Evolutionary conservation across 2,329 filamentous ascomycete species (phyloP), one percentile per base, ranked within the genome.

Genomic region (Neofusicoccum ribis): DNA sequence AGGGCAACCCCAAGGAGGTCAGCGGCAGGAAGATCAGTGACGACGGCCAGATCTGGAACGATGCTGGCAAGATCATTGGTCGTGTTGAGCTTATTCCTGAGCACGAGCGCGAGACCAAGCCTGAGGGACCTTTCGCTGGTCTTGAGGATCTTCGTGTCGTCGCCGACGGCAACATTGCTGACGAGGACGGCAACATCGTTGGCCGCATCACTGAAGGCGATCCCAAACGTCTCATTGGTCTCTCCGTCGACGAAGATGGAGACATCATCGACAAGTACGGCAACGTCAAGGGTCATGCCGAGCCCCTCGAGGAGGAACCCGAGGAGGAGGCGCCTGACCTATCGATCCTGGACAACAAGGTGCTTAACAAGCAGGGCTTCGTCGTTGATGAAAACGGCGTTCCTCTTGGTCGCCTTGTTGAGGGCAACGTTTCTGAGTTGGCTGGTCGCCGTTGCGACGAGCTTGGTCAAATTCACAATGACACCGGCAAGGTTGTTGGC

Each of bases 371-470:
- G 76, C 76, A 80, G 63, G 82, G 82, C 65, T 77, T 82, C 41
- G 80, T 84, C 69, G 82, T 84, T 67, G 81, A 80, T 50, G 79
- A 81, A 51, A 79, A 82, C 65, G 81, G 81, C 46, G 78, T 83
- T 5, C 81, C 81, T 31, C 74, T 85, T 67, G 90, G 88, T 43
- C 87, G 39, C 83, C 92, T 2, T 1, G 76, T 91, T 17, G 88
- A 91, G 72, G 90, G 90, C 15, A 86, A 89, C 66, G 72, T 86
- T 43, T 84, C 85, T 74, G 83, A 85, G 62, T 83, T 92, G 44
- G 78, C 87, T 15, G 89, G 89, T 34, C 87, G 86, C 71, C 89
- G 89, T 84, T 88, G 88, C 71, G 88, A 92, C 74, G 89, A 88
- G 76, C 79, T 90, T 39, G 90, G 90, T 39, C 86, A 90, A 71